Evolutionary conservation across 768 basidiomycete genomes (phyloP).

Genomic region (Vararia minispora): DNA sequence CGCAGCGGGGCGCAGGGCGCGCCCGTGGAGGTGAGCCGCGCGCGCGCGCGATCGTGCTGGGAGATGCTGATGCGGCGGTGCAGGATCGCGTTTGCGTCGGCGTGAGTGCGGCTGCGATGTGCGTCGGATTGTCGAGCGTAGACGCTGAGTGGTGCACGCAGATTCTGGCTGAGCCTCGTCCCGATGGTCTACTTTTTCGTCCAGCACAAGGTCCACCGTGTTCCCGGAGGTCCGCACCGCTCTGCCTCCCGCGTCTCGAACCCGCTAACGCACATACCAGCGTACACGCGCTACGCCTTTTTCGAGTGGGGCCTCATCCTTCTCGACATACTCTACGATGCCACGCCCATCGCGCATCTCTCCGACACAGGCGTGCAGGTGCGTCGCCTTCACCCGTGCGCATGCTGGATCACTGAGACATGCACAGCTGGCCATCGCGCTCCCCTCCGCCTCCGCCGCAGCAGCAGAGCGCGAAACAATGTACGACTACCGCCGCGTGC

Average conservation of each 20-base stretch:
- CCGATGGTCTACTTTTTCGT: slow-evolving; percentile 80
- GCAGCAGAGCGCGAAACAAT: slow-evolving; percentile 1
- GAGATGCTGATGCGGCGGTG: not conserved
- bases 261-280: slow-evolving; percentile 25
- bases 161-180: slow-evolving; percentile 60
- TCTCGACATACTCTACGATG: slow-evolving; percentile 64
- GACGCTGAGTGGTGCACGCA: slow-evolving; percentile 19
- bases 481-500: not conserved
- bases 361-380: slow-evolving; percentile 42
- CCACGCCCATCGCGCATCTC: slow-evolving; percentile 53
- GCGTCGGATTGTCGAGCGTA: not conserved
- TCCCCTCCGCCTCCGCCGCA: not conserved
- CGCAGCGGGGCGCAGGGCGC: slow-evolving; percentile 40
- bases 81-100: slow-evolving; percentile 42
- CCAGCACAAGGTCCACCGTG: slow-evolving; percentile 68
- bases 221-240: slow-evolving; percentile 60
- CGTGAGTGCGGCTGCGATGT: slow-evolving; percentile 24
- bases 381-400: slow-evolving; percentile 5
- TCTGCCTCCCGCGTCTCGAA: not conserved
- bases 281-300: slow-evolving; percentile 79
- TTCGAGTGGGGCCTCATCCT: slow-evolving; percentile 82
- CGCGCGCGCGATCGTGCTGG: not conserved
- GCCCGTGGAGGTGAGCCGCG: slow-evolving; percentile 38
- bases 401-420: too few relatives aligned
- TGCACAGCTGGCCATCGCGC: too few relatives aligned